Percentiles rank a stretch among this genome's conserved stretches.
Evolutionary conservation across 805 yeast genomes (phyloP).

Genomic region (Candida gorgasii): DNA sequence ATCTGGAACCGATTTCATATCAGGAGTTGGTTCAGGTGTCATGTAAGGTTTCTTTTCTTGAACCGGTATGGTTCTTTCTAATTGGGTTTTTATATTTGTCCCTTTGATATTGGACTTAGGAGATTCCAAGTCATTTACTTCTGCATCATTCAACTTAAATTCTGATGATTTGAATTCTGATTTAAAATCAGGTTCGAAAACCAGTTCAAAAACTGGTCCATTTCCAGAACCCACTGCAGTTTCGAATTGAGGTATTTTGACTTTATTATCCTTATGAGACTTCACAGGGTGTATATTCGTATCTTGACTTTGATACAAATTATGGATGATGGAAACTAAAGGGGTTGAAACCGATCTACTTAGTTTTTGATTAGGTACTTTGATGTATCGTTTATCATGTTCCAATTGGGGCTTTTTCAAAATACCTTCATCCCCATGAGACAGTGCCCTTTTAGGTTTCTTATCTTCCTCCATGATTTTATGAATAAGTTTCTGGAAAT

Average conservation of each 20-base stretch:
- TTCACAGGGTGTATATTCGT: not conserved
- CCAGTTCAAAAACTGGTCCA: not conserved
- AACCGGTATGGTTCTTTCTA: too few species aligned
- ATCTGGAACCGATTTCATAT: too few species aligned
- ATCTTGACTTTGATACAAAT: not conserved
- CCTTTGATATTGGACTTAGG: not conserved
- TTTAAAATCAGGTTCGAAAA: not conserved
- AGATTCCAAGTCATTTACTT: not conserved
- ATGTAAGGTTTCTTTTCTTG: too few species aligned
- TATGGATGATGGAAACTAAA: not conserved
- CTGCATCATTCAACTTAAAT: not conserved
- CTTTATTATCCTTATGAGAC: too few species aligned
- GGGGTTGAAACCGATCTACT: not conserved
- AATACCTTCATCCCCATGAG: constrained; percentile 1
- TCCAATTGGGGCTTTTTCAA: too few species aligned
- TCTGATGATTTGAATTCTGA: not conserved
- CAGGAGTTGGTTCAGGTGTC: too few species aligned
- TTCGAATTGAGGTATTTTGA: not conserved
- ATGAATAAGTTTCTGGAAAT: too few species aligned
- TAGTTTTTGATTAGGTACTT: not conserved
- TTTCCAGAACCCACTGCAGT: not conserved
- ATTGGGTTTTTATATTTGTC: constrained; percentile 57
- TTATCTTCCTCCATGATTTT: not conserved
- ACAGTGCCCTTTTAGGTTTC: not conserved
- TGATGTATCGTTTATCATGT: not conserved